Percentiles rank a stretch among this genome's conserved stretches.
Evolutionary conservation across 495 filamentous ascomycete genomes (phyloP).

Genomic region (Lophiostoma macrostomum): DNA sequence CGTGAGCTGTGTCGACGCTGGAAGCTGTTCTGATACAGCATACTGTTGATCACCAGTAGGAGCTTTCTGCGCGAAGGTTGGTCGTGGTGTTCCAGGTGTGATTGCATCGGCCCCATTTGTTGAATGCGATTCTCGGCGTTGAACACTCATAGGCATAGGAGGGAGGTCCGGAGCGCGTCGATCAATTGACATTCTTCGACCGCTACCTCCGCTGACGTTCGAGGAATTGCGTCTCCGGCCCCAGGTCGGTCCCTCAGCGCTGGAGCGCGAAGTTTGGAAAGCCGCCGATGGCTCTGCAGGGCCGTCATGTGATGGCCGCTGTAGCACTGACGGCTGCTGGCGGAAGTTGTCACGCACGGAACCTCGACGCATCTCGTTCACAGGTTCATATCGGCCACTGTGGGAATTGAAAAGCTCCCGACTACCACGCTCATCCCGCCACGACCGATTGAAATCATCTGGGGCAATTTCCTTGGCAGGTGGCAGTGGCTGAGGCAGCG

Average conservation of each 20-base stretch:
- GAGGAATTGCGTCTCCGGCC: constrained; percentile 84
- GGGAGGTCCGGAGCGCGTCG: constrained; percentile 45
- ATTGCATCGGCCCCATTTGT: constrained; percentile 39
- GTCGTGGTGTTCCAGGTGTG: constrained; percentile 29
- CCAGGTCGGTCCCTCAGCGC: constrained; percentile 65
- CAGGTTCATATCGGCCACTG: constrained; percentile 91
- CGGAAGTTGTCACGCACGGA: constrained; percentile 66
- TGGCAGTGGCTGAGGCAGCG: constrained; percentile 43
- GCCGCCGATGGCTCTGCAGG: constrained; percentile 89
- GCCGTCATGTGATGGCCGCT: constrained; percentile 63
- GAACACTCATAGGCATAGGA: constrained; percentile 37
- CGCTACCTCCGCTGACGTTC: constrained; percentile 88
- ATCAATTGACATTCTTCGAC: constrained; percentile 56
- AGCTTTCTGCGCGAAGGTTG: neutral
- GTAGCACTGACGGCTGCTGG: constrained; percentile 77
- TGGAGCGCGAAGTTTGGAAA: constrained; percentile 75
- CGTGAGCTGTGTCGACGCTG: constrained; percentile 33
- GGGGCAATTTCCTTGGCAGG: constrained; percentile 80
- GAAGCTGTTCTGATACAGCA: constrained; percentile 24
- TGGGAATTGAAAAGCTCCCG: constrained; percentile 90
- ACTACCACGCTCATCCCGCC: constrained; percentile 66
- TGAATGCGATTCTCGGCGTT: constrained; percentile 49
- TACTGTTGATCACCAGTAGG: neutral
- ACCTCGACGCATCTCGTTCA: constrained; percentile 66
- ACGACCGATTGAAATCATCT: constrained; percentile 87